Conservation (phyloP, 169 alveolate genomes). For the Plasmodium malariae region DNA sequence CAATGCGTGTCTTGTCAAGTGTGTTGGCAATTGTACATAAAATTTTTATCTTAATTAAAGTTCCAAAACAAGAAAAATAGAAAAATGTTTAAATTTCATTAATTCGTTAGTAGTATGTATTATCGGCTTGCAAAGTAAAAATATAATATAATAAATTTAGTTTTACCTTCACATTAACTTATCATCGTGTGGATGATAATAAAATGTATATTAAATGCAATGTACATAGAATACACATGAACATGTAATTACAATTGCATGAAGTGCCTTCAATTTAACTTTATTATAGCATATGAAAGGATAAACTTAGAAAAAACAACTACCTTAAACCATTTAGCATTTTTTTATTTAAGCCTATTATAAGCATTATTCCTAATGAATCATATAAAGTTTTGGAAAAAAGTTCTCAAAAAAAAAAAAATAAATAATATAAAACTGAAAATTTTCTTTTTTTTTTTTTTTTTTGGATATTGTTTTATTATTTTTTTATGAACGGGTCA, state of each 20-base stretch:
- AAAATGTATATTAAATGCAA: constrained; percentile 3
- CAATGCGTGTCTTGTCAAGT: constrained; percentile 8
- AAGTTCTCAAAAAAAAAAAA: neutral
- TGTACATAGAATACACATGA: constrained; percentile 16
- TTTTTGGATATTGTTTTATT: neutral
- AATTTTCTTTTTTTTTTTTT: neutral
- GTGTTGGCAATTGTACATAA: constrained; percentile 10
- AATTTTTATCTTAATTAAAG: constrained; percentile 27
- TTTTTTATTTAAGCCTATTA: constrained; percentile 22
- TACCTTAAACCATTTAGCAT: constrained; percentile 4
- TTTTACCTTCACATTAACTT: neutral
- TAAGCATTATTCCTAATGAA: constrained; percentile 19
- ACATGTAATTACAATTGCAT: constrained; percentile 25
- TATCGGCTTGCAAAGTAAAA: too few species aligned
- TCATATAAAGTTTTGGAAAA: constrained; percentile 25
- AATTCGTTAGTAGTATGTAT: too few species aligned
- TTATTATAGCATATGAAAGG: neutral
- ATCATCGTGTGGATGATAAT: too few species aligned
- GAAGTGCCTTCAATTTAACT: constrained; percentile 26
- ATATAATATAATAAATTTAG: too few species aligned
- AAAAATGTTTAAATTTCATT: too few species aligned
- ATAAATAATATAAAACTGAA: neutral
- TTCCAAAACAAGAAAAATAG: constrained; percentile 51
- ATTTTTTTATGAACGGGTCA: constrained; percentile 29
- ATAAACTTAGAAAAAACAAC: constrained; percentile 10